A percentile compares a stretch with the other conserved stretches of the same genome.
Evolutionary conservation across 164 flowering plant species (phyloP).

Genomic region (grape (Vitis vinifera)): DNA sequence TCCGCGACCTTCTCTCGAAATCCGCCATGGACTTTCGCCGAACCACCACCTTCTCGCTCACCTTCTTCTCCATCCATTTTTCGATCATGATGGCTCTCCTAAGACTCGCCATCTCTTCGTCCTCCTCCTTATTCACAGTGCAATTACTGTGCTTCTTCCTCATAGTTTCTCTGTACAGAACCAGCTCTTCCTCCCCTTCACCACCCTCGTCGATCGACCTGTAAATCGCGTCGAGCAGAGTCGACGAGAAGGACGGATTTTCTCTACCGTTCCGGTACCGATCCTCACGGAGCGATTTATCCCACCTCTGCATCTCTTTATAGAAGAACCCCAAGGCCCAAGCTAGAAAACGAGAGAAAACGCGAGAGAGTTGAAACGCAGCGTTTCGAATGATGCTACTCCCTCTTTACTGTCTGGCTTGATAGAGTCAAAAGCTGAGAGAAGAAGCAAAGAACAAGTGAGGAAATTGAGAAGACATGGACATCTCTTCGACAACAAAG

Average conservation of each 20-base stretch:
- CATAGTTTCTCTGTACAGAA: slow-evolving; percentile 42
- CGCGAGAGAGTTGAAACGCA: not conserved
- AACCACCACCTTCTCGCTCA: slow-evolving; percentile 31
- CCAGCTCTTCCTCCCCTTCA: slow-evolving; percentile 29
- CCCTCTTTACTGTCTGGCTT: slow-evolving; percentile 19
- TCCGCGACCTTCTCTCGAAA: slow-evolving; percentile 7
- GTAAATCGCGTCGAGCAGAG: slow-evolving; percentile 86
- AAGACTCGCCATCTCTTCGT: slow-evolving; percentile 26
- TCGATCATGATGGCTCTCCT: slow-evolving; percentile 48
- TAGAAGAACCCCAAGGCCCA: not conserved
- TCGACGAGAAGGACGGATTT: slow-evolving; percentile 80
- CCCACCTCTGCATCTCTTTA: slow-evolving; percentile 34
- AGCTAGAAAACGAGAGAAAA: not conserved
- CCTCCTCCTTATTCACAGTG: slow-evolving; percentile 5
- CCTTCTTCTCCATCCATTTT: slow-evolving; percentile 68
- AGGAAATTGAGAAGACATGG: slow-evolving; percentile 3
- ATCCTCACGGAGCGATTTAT: slow-evolving; percentile 17
- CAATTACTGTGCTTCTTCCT: slow-evolving; percentile 35
- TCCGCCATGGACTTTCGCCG: slow-evolving; percentile 37
- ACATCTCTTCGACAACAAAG: not conserved
- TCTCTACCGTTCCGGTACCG: slow-evolving; percentile 21
- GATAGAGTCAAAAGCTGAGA: slow-evolving; percentile 17
- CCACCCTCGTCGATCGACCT: slow-evolving; percentile 71
- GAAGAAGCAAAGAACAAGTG: not conserved
- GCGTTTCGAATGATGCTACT: slow-evolving; percentile 7